Percentiles rank a stretch among this genome's conserved stretches.
These are phyloP conservation scores for Macrocybe sp. DNA, from an alignment of 1,284 basidiomycete species.

Conservation along the genomic window DNA sequence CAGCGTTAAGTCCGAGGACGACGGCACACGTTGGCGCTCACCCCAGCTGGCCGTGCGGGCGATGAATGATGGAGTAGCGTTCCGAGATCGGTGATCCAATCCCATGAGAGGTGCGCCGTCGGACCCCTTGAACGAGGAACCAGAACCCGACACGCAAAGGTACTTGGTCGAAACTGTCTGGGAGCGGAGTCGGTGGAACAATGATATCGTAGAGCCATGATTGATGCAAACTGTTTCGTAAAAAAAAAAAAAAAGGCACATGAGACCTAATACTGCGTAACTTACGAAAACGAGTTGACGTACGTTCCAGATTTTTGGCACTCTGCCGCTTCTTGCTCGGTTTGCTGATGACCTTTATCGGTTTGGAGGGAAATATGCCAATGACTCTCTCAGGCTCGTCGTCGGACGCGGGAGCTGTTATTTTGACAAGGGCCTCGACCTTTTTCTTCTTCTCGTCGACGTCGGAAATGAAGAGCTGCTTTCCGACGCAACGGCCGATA, in stretches of 20 bases:
- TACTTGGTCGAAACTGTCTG: slow-evolving; percentile 96
- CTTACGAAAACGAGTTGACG: slow-evolving; percentile 32
- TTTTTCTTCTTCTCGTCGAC: slow-evolving; percentile 90
- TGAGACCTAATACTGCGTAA: slow-evolving; percentile 8
- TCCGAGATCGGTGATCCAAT: slow-evolving; percentile 66
- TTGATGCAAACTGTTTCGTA: slow-evolving; percentile 76
- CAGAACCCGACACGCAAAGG: slow-evolving; percentile 89
- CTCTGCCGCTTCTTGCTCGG: slow-evolving; percentile 95
- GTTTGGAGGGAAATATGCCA: slow-evolving; percentile 82
- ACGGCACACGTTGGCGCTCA: slow-evolving; percentile 27
- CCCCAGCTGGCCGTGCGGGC: slow-evolving; percentile 84
- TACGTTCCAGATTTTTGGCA: slow-evolving; percentile 88
- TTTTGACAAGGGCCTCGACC: slow-evolving; percentile 86
- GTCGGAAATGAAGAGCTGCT: slow-evolving; percentile 87
- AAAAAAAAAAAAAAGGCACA: slow-evolving; percentile 1
- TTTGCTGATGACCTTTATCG: slow-evolving; percentile 97
- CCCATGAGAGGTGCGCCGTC: slow-evolving; percentile 84
- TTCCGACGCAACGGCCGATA: slow-evolving; percentile 85
- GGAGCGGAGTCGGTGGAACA: slow-evolving; percentile 92
- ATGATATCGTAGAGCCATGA: slow-evolving; percentile 91
- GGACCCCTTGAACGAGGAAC: slow-evolving; percentile 85
- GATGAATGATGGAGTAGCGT: slow-evolving; percentile 78
- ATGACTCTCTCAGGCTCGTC: slow-evolving; percentile 77
- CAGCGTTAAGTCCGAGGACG: slow-evolving; percentile 3
- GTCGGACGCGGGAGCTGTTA: slow-evolving; percentile 78